Percentiles rank a stretch among this genome's conserved stretches.
These are phyloP conservation scores for Porphyrellus cyaneotinctus DNA, from an alignment of 768 basidiomycete species.

Conservation along the genomic window DNA sequence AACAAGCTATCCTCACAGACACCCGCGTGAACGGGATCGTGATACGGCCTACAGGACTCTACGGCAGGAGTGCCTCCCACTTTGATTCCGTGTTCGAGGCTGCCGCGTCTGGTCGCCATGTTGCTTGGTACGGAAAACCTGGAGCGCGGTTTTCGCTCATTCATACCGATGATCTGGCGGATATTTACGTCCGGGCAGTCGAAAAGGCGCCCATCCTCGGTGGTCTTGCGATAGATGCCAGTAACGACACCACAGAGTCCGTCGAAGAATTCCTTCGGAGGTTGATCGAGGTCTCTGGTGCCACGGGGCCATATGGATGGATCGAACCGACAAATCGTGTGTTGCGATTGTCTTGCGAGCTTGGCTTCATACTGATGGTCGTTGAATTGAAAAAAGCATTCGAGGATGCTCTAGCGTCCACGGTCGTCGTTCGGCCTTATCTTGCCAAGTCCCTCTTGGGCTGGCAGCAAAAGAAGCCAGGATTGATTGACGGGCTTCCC, in stretches of 20 bases:
- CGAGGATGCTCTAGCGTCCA: slow-evolving; percentile 24
- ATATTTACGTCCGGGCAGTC: slow-evolving; percentile 30
- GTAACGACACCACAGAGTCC: slow-evolving; percentile 29
- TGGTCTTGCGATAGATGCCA: slow-evolving; percentile 30
- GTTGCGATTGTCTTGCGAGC: slow-evolving; percentile 1
- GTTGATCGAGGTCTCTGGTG: slow-evolving; percentile 26
- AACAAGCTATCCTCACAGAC: slow-evolving; percentile 12
- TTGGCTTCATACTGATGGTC: not conserved
- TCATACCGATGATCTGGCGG: slow-evolving; percentile 35
- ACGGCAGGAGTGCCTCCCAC: slow-evolving; percentile 27
- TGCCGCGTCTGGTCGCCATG: slow-evolving; percentile 15
- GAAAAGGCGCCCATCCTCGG: slow-evolving; percentile 30
- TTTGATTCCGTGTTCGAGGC: slow-evolving; percentile 23
- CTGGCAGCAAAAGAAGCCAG: slow-evolving; percentile 31
- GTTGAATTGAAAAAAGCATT: slow-evolving; percentile 14
- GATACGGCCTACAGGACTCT: slow-evolving; percentile 31
- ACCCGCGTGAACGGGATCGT: slow-evolving; percentile 32
- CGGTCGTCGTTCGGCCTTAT: slow-evolving; percentile 17
- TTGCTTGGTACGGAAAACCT: slow-evolving; percentile 24
- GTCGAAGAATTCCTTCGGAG: slow-evolving; percentile 27
- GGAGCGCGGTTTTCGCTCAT: slow-evolving; percentile 26
- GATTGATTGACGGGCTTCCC: slow-evolving; percentile 33
- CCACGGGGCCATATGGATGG: slow-evolving; percentile 21
- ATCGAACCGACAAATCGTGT: slow-evolving; percentile 21
- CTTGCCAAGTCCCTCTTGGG: slow-evolving; percentile 31